These are phyloP conservation scores for Sporobolomyces roseus DNA, from an alignment of 768 basidiomycete genomes.

Conservation along the genomic window DNA sequence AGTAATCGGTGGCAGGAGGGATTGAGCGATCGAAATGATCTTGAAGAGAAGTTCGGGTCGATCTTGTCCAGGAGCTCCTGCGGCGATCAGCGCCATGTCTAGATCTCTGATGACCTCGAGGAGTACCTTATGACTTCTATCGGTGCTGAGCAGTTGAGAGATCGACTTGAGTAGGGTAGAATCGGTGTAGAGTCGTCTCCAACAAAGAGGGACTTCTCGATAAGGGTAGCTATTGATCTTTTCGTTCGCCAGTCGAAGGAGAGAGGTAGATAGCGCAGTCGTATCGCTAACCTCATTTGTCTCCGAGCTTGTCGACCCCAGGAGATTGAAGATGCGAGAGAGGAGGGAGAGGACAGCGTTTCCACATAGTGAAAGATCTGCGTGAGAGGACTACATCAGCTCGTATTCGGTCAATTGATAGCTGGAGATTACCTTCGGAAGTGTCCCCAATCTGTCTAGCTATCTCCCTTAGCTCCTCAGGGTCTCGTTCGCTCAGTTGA, in stretches of 20 bases:
- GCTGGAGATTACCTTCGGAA: neutral
- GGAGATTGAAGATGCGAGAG: neutral
- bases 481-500: neutral
- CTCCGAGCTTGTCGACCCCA: too few species aligned
- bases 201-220: slow-evolving; percentile 43
- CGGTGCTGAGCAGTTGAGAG: slow-evolving; percentile 14
- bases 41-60: slow-evolving; percentile 62
- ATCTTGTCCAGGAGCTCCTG: slow-evolving; percentile 66
- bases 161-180: slow-evolving; percentile 58
- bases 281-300: neutral
- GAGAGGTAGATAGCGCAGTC: slow-evolving; percentile 7
- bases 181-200: slow-evolving; percentile 64
- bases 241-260: slow-evolving; percentile 57
- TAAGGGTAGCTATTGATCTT: slow-evolving; percentile 54
- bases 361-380: slow-evolving; percentile 2
- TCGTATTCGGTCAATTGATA: too few species aligned
- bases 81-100: slow-evolving; percentile 77
- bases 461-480: neutral
- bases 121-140: neutral
- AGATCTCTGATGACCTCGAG: slow-evolving; percentile 57
- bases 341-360: neutral
- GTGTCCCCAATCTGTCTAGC: neutral
- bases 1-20: slow-evolving; percentile 21
- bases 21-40: slow-evolving; percentile 64
- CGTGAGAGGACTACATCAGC: neutral